Evolutionary conservation across 768 basidiomycete species (phyloP).

Genomic region (Rickenella mellea): DNA sequence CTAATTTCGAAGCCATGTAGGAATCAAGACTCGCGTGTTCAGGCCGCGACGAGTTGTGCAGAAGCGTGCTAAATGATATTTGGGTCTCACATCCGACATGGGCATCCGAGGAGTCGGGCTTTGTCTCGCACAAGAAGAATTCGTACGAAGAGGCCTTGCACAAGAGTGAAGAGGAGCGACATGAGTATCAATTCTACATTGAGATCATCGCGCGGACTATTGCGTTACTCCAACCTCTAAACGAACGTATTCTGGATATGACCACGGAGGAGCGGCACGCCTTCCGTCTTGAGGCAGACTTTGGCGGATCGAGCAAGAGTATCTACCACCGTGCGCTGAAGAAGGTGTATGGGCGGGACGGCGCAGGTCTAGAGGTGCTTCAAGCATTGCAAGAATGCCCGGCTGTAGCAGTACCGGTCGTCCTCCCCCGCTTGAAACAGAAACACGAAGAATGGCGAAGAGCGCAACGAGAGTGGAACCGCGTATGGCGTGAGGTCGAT

Average conservation of each 20-base stretch:
- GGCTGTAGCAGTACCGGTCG: constrained; percentile 82
- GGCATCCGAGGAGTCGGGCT: constrained; percentile 94
- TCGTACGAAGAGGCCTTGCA: constrained; percentile 91
- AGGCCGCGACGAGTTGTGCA: constrained; percentile 87
- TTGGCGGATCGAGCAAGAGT: constrained; percentile 80
- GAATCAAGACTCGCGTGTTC: constrained; percentile 88
- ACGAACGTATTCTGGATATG: constrained; percentile 81
- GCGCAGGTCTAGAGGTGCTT: constrained; percentile 57
- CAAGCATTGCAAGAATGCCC: constrained; percentile 89
- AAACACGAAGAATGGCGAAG: constrained; percentile 98
- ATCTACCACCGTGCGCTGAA: constrained; percentile 91
- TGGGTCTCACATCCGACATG: constrained; percentile 99
- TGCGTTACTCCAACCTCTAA: constrained; percentile 81
- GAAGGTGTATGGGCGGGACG: constrained; percentile 84
- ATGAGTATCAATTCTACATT: constrained; percentile 94
- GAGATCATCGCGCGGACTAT: constrained; percentile 89
- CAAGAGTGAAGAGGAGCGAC: constrained; percentile 95
- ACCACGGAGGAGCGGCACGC: constrained; percentile 70
- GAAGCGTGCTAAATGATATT: constrained; percentile 91
- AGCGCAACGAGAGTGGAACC: constrained; percentile 89
- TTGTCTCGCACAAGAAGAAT: constrained; percentile 94
- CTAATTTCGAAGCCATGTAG: constrained; percentile 37
- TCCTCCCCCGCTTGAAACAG: constrained; percentile 77
- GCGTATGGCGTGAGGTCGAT: constrained; percentile 95
- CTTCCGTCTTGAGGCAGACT: constrained; percentile 77